phyloP scores from a whole-genome alignment of 140 eudicot species.

The Flaveria floridana region DNA sequence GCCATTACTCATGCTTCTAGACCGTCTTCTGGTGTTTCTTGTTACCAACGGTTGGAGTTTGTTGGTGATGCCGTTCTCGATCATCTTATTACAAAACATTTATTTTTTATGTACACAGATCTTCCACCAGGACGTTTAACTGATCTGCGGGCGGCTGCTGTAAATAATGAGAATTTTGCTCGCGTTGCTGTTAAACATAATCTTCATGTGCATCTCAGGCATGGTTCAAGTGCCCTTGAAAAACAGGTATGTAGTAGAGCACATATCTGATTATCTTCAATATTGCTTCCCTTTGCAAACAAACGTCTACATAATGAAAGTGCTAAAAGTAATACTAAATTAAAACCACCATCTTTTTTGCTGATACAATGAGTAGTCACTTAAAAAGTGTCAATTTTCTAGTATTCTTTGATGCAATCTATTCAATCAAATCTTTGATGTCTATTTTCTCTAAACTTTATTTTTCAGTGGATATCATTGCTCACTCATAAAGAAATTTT shows the following conservation, averaged over 20 bases:
- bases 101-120: slow-evolving; percentile 89
- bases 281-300: not conserved
- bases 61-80: slow-evolving; percentile 98
- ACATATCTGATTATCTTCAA: not conserved
- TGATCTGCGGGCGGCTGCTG: slow-evolving; percentile 99
- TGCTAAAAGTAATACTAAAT: not conserved
- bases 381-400: too few species aligned
- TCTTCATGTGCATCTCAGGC: slow-evolving; percentile 90
- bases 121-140: slow-evolving; percentile 97
- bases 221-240: slow-evolving; percentile 95
- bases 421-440: too few species aligned
- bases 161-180: slow-evolving; percentile 96
- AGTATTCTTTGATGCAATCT: too few species aligned
- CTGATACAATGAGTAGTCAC: not conserved
- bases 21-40: slow-evolving; percentile 96
- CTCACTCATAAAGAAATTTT: too few species aligned
- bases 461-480: too few species aligned
- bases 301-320: not conserved
- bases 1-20: slow-evolving; percentile 99
- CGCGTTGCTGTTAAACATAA: slow-evolving; percentile 92
- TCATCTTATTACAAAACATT: slow-evolving; percentile 89
- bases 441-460: too few species aligned
- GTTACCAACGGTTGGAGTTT: slow-evolving; percentile 95
- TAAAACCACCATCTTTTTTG: not conserved
- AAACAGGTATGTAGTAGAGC: slow-evolving; percentile 58